These are phyloP conservation scores for Talaromyces liani DNA, from an alignment of 495 filamentous ascomycete species.

Conservation along the genomic window DNA sequence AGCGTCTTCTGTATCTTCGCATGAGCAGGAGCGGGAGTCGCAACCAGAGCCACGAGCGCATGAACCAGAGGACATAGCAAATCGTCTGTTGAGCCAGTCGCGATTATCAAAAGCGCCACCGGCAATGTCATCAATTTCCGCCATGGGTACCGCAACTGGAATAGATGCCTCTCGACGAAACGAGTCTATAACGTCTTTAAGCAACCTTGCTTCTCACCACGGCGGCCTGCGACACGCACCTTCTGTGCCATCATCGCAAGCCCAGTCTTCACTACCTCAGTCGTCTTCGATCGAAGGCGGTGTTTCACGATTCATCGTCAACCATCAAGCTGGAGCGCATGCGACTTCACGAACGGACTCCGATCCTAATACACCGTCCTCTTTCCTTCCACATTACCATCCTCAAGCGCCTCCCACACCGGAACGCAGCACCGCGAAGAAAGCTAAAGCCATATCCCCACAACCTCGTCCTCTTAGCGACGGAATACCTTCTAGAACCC, in stretches of 20 bases:
- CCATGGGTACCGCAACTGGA: conserved; percentile 29
- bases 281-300: conserved; percentile 44
- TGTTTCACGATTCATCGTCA: conserved; percentile 38
- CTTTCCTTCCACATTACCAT: conserved; percentile 41
- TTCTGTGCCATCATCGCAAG: conserved; percentile 18
- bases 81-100: conserved; percentile 32
- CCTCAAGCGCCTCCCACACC: conserved; percentile 40
- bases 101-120: conserved; percentile 39
- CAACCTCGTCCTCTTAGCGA: conserved; percentile 28
- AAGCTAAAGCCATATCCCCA: conserved; percentile 20
- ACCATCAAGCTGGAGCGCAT: conserved; percentile 24
- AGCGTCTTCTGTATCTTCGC: conserved; percentile 4
- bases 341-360: conserved; percentile 35
- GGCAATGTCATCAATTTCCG: conserved; percentile 44
- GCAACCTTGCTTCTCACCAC: conserved; percentile 28
- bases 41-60: conserved; percentile 9
- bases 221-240: conserved; percentile 28
- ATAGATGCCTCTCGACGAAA: conserved; percentile 28
- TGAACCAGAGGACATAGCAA: conserved; percentile 32
- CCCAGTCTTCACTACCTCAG: conserved; percentile 22
- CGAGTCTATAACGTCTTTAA: conserved; percentile 30
- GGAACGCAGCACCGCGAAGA: conserved; percentile 14
- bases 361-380: conserved; percentile 42
- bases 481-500: conserved; percentile 36
- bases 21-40: conserved; percentile 8